phyloP scores from a whole-genome alignment of 2,329 filamentous ascomycete species.

The Verticillium albo-atrum region DNA sequence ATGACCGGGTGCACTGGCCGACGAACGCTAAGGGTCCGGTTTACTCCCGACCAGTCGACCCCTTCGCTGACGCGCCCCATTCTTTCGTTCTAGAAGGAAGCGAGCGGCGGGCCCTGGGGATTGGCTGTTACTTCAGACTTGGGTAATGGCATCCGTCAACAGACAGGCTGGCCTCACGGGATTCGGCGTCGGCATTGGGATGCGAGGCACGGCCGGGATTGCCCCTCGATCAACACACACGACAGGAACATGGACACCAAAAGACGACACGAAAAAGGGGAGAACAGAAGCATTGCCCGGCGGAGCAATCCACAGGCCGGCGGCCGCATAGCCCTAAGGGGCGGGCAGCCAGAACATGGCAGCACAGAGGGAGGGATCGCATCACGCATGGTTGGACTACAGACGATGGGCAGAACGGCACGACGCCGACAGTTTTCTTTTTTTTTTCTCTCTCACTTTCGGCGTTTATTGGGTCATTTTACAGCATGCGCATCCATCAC shows the following conservation, averaged over 20 bases:
- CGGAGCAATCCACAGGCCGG: neutral
- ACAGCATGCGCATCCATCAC: neutral
- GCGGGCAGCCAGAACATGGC: neutral
- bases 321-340: neutral
- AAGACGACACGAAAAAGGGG: too few relatives aligned
- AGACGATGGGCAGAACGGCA: neutral
- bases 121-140: slow-evolving; percentile 12
- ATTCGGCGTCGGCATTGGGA: neutral
- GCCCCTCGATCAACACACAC: neutral
- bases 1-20: slow-evolving; percentile 8
- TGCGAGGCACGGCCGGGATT: neutral
- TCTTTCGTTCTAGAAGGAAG: slow-evolving; percentile 9
- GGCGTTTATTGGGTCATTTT: neutral
- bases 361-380: neutral
- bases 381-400: too few relatives aligned
- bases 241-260: too few relatives aligned
- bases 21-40: slow-evolving; percentile 6
- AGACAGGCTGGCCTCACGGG: neutral
- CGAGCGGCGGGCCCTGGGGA: slow-evolving; percentile 4
- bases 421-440: neutral
- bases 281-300: neutral
- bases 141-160: slow-evolving; percentile 10
- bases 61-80: neutral
- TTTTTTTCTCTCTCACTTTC: neutral
- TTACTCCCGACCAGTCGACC: neutral